These are phyloP conservation scores for Uronychia setigera DNA, from an alignment of 73 alveolate genomes.

Conservation along the genomic window DNA sequence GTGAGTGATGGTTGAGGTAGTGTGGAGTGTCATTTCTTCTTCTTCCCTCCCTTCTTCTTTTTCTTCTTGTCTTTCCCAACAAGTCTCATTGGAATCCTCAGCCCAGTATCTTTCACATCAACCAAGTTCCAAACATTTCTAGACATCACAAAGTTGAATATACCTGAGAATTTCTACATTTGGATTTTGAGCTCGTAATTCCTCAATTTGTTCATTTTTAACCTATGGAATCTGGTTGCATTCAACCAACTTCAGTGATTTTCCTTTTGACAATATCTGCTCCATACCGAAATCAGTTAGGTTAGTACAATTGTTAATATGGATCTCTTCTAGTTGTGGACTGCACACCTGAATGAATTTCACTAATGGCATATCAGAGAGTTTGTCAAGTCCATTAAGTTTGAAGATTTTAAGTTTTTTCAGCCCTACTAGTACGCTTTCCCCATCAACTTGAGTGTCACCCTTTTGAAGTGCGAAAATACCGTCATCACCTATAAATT, in stretches of 20 bases:
- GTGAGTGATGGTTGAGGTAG: no score
- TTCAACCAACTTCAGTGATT: not conserved
- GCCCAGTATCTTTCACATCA: constrained; percentile 32
- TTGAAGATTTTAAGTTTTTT: constrained; percentile 17
- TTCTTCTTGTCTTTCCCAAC: constrained; percentile 19
- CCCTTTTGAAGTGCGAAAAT: constrained; percentile 25
- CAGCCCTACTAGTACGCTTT: constrained; percentile 8
- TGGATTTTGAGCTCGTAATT: constrained; percentile 10
- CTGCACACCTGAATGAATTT: constrained; percentile 16
- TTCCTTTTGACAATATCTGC: constrained; percentile 4
- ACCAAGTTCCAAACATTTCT: not conserved
- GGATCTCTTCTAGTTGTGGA: not conserved
- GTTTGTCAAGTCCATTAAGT: not conserved
- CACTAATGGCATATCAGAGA: constrained; percentile 4
- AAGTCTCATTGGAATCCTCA: constrained; percentile 18
- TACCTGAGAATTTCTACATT: constrained; percentile 7
- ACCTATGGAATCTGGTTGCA: not conserved
- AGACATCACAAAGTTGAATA: not conserved
- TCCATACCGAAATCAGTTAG: constrained; percentile 10
- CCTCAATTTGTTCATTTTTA: constrained; percentile 5
- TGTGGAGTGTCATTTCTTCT: constrained; percentile 16
- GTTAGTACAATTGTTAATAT: constrained; percentile 6
- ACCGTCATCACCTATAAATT: constrained; percentile 45
- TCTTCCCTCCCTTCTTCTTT: constrained; percentile 18
- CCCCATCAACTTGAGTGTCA: constrained; percentile 6